phyloP scores from a whole-genome alignment of 1,139 yeast genomes.

The Zhuliangozyma parablackwelliae region DNA sequence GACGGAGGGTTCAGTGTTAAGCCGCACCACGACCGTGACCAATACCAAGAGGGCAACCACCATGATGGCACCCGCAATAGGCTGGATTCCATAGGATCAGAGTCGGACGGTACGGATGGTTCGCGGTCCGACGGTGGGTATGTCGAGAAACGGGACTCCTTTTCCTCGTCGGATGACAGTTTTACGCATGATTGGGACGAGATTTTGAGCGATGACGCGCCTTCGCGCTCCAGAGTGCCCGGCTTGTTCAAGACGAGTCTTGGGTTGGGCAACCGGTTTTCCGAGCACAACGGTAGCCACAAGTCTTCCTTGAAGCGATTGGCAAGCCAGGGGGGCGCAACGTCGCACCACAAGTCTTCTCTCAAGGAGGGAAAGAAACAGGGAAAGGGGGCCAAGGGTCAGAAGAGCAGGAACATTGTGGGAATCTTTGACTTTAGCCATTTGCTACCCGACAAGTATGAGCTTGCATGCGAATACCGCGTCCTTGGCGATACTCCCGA shows the following conservation, averaged over 20 bases:
- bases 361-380: conserved; percentile 13
- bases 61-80: too few species aligned
- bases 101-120: conserved; percentile 6
- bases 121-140: conserved; percentile 16
- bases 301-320: conserved; percentile 20
- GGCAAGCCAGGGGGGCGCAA: conserved; percentile 24
- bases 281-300: conserved; percentile 14
- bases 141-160: conserved; percentile 6
- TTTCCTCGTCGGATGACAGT: conserved; percentile 40
- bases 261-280: conserved; percentile 34
- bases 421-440: conserved; percentile 63
- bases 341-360: conserved; percentile 28
- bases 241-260: conserved; percentile 39
- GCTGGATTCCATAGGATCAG: conserved; percentile 9
- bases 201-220: conserved; percentile 41
- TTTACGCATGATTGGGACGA: conserved; percentile 51
- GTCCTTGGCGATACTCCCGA: conserved; percentile 66
- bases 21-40: conserved; percentile 13
- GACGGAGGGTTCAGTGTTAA: conserved; percentile 34
- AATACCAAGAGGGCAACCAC: too few species aligned
- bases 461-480: conserved; percentile 72
- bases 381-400: conserved; percentile 10
- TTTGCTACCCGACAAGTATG: conserved; percentile 71
- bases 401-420: conserved; percentile 47
- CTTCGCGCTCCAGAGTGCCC: conserved; percentile 42